Evolutionary conservation across 1,139 yeast species (phyloP).

Genomic region (Pichia sp.): DNA sequence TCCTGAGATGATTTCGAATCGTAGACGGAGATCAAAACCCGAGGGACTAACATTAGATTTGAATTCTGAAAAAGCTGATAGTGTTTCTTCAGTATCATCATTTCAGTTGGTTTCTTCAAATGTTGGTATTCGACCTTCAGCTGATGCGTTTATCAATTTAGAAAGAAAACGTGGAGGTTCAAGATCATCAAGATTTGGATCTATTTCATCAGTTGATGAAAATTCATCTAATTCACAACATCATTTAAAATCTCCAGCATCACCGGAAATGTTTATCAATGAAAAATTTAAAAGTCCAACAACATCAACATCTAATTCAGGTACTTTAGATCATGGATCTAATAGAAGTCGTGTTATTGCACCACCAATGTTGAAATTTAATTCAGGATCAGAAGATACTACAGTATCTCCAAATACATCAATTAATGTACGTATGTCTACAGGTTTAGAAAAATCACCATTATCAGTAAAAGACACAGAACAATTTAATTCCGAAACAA

Average conservation of each 20-base stretch:
- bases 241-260: constrained; percentile 10
- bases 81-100: constrained; percentile 2
- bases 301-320: constrained; percentile 1
- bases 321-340: background rate
- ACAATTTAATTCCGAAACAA: too few relatives aligned
- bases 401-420: background rate
- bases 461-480: constrained; percentile 4
- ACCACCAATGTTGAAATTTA: background rate
- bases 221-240: background rate
- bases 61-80: constrained; percentile 2
- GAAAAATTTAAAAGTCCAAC: constrained; percentile 14
- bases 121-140: constrained; percentile 4
- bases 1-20: constrained; percentile 61
- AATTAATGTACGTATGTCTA: background rate
- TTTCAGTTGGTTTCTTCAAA: constrained; percentile 1
- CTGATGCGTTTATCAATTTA: constrained; percentile 12
- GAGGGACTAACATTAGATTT: too few relatives aligned
- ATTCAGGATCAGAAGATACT: background rate
- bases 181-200: constrained; percentile 9
- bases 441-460: constrained; percentile 5
- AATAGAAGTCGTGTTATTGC: background rate
- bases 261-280: constrained; percentile 19
- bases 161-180: constrained; percentile 15
- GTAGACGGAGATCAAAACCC: constrained; percentile 42
- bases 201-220: constrained; percentile 12